Evolutionary conservation across 305 asterid species (phyloP), one percentile per base, ranked within the genome.

Genomic region (Striga hermonthica): DNA sequence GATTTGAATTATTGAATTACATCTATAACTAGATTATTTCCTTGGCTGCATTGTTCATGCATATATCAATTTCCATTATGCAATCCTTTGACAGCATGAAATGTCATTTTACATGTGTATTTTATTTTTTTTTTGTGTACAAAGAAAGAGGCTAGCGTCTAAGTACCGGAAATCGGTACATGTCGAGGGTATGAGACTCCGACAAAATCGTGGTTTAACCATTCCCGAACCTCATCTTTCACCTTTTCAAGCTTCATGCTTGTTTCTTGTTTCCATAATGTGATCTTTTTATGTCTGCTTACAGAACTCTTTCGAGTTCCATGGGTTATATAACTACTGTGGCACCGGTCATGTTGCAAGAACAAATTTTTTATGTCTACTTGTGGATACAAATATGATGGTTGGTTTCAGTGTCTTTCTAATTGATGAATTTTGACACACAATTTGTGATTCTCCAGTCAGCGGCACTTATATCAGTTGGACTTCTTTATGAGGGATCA

Each of bases 401-500:
- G 14, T 44, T 64, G 67, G 57, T 63, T 59, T 63, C 16, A 11
- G 13, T 64, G 45, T 43, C 61, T 54, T 71, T 68, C 43, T 12
- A 16, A 34, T 31, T 53, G 62, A 54, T 52, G n/a, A 6, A 39
- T 8, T 66, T 65, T 62, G 60, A 61, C 62, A 49, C 45, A 31
- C 13, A 9, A 43, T 69, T 62, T 74, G 41, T 60, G 50, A 8
- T 38, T 71, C 68, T 79, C 43, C 86, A 93, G 99, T 84, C 96
- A 28, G 97, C 96, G 55, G 97, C 99, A 64, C 92, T 93, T 73
- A 64, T 93, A 59, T 93, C 97, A 12, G 83, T 90, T 50, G 97
- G 99, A 75, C 90, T 93, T 69, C 89, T 93, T 64, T 93, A 88
- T 9, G 99, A 93, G 79, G 97, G 99, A 77, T 88, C 97, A 11